These are phyloP conservation scores for Cystobasidium slooffiae DNA, from an alignment of 1,284 basidiomycete genomes.

Conservation along the genomic window DNA sequence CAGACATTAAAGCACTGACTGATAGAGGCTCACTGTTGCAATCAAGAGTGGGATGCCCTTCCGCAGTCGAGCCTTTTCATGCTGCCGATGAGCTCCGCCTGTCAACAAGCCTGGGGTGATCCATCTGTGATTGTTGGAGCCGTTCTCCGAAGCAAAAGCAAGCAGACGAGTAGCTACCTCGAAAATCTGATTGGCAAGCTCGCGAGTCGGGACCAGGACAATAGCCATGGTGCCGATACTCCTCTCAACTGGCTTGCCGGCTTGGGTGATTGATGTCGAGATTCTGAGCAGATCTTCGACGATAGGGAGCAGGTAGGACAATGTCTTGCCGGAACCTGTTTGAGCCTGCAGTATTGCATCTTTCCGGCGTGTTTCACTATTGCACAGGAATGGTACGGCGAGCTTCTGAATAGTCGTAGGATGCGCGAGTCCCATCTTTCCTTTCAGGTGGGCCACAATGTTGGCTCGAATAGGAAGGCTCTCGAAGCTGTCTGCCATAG, in stretches of 20 bases:
- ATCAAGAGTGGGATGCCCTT: constrained; percentile 76
- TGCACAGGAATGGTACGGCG: constrained; percentile 73
- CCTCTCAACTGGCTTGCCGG: constrained; percentile 67
- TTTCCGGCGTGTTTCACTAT: constrained; percentile 57
- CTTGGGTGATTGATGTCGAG: constrained; percentile 61
- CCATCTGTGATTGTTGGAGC: constrained; percentile 55
- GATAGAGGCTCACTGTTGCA: constrained; percentile 60
- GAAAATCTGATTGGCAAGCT: constrained; percentile 91
- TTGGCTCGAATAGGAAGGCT: constrained; percentile 82
- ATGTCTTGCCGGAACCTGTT: constrained; percentile 96
- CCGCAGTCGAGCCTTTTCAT: constrained; percentile 73
- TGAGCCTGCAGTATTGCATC: constrained; percentile 97
- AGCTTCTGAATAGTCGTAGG: constrained; percentile 91
- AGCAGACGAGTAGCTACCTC: constrained; percentile 44
- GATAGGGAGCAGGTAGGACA: constrained; percentile 92
- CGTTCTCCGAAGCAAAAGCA: constrained; percentile 2
- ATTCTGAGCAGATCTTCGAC: constrained; percentile 91
- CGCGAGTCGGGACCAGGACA: constrained; percentile 61
- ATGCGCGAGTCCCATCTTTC: constrained; percentile 78
- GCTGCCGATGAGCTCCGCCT: constrained; percentile 72
- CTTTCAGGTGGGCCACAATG: constrained; percentile 74
- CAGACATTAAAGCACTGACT: not conserved
- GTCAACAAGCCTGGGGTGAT: constrained; percentile 86
- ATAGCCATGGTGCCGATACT: constrained; percentile 75
- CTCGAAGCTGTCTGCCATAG: constrained; percentile 68